Conservation (phyloP, 164 flowering plant species). For the Kalanchoe fedtschenkoi region DNA sequence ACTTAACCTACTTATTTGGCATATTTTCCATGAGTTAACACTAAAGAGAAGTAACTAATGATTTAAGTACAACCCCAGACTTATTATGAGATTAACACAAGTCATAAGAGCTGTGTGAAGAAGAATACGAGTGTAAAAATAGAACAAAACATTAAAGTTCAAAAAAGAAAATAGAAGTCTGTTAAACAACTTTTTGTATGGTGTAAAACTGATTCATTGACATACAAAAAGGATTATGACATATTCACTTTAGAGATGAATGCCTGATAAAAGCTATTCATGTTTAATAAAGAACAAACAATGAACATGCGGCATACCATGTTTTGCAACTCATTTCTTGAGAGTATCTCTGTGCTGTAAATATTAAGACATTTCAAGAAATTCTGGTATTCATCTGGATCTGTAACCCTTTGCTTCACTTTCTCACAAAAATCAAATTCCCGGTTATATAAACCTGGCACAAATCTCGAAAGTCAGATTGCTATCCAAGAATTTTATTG, state of each 20-base stretch:
- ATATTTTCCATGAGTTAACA: not conserved
- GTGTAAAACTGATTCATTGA: not conserved
- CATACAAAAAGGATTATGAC: not conserved
- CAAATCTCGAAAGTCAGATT: not conserved
- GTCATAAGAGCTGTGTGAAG: too few relatives aligned
- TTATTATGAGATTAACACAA: too few relatives aligned
- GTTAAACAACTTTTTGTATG: not conserved
- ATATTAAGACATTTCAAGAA: conserved; percentile 63
- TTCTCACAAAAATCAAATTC: conserved; percentile 57
- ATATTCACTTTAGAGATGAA: not conserved
- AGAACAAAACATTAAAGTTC: not conserved
- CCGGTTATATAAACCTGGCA: conserved; percentile 49
- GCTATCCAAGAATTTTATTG: not conserved
- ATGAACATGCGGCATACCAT: conserved; percentile 27
- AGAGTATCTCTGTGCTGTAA: conserved; percentile 53
- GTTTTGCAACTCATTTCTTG: conserved; percentile 42
- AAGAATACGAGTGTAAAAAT: too few relatives aligned
- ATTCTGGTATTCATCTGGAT: conserved; percentile 54
- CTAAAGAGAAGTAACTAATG: not conserved
- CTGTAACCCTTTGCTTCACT: conserved; percentile 52
- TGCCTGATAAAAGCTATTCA: not conserved
- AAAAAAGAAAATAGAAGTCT: not conserved
- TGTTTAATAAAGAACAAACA: not conserved
- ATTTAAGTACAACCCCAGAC: too few relatives aligned
- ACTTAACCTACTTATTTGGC: too few relatives aligned